Evolutionary conservation across 106 monocot species (phyloP), one percentile per base, ranked within the genome.

Genomic region (Acorus calamus): DNA sequence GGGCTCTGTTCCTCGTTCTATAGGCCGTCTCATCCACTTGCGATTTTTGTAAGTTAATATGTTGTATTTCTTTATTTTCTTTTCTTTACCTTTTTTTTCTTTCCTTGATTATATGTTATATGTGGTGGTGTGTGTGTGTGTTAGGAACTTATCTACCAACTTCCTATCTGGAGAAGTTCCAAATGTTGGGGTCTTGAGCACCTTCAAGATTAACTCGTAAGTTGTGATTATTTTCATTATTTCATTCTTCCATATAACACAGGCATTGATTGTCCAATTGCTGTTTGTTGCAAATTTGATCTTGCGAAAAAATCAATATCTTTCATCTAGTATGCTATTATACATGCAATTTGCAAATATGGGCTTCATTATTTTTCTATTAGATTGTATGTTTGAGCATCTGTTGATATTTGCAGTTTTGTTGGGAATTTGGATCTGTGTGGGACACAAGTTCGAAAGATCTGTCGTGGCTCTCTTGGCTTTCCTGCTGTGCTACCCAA

Each of bases 161-260:
- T 87, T 84, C 80, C 87, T 96, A 67, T 96, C 90, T 49, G 94
- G 94, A 59, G 94, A 96, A 77, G 83, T 96, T 52, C 94, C 94
- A 61, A 84, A 83, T 74, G 75, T 84, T 60, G 94, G 94, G 71
- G 82, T 83, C 44, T 79, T 96, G n/a, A 68, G 71, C 68, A 76
- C 76, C 57, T 90, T 90, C 78, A 80, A 66, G 72, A 90, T 82
- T 59, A 90, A 63, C 73, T 96, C 94, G 94, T 96, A 81, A 85
- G 74, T 69, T 77, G 62, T 8, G 6, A 28, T 28, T 28, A 28
- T 28, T 28, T 28, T 28, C 8, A 47, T 12, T 47, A 12, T 57
- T 11, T 41, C 13, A 41, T 52, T 44, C 47, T 4, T 42, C 4
- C 51, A 11, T 46, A 10, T 6, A 61, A 46, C 46, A 10, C 13